These are phyloP conservation scores for Hansenula sp. DNA, from an alignment of 1,139 yeast genomes.

Conservation along the genomic window DNA sequence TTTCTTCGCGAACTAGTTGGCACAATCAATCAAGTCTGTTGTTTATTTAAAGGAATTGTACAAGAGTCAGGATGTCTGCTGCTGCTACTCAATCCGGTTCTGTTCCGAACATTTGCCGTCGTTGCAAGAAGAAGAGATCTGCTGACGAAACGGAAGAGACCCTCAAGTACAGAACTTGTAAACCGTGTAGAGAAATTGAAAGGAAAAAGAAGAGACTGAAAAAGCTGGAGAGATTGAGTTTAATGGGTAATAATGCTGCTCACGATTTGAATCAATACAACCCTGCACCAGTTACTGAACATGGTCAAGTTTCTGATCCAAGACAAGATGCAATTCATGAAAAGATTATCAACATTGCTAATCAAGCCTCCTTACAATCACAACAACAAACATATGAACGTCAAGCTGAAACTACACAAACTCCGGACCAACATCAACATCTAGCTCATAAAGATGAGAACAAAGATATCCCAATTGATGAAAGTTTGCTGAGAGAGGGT, in stretches of 20 bases:
- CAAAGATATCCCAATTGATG: constrained; percentile 23
- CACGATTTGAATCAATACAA: background rate
- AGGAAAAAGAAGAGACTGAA: constrained; percentile 22
- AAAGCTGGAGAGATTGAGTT: constrained; percentile 11
- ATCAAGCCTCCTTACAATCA: constrained; percentile 11
- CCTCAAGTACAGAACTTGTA: constrained; percentile 23
- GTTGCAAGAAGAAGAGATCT: constrained; percentile 24
- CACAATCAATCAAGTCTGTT: background rate
- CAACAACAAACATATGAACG: constrained; percentile 8
- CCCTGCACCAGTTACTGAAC: too few relatives aligned
- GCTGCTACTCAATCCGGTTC: too few relatives aligned
- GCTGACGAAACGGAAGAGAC: constrained; percentile 22
- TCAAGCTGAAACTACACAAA: constrained; percentile 8
- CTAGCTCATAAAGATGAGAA: constrained; percentile 9
- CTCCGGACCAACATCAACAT: background rate
- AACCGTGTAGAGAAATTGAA: constrained; percentile 24
- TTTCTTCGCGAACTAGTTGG: constrained; percentile 3
- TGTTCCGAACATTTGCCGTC: constrained; percentile 18
- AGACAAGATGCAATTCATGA: constrained; percentile 15
- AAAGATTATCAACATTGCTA: constrained; percentile 20
- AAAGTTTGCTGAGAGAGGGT: constrained; percentile 19
- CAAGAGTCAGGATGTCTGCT: constrained; percentile 5
- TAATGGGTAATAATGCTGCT: background rate
- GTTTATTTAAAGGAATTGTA: background rate
- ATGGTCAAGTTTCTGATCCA: background rate